These are phyloP conservation scores for Kazachstania sp. DNA, from an alignment of 1,139 yeast species.

Conservation along the genomic window DNA sequence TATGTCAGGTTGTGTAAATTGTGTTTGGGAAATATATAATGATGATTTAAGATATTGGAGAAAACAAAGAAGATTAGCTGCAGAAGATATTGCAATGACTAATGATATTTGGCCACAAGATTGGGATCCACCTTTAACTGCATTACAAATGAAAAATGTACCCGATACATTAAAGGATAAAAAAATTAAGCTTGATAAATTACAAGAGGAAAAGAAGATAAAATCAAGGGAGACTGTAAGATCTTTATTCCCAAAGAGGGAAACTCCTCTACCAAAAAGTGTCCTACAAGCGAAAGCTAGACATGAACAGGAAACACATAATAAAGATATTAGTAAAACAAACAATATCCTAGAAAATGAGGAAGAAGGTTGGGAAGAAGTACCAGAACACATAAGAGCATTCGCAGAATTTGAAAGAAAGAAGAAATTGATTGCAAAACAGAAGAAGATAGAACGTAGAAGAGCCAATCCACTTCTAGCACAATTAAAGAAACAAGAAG, in stretches of 20 bases:
- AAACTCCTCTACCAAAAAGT: constrained; percentile 28
- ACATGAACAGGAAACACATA: constrained; percentile 3
- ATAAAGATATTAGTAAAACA: no score
- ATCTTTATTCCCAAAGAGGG: constrained; percentile 28
- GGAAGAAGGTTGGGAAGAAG: constrained; percentile 52
- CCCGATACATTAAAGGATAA: constrained; percentile 29
- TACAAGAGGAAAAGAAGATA: constrained; percentile 14
- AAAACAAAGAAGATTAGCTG: constrained; percentile 51
- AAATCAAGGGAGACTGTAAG: constrained; percentile 12
- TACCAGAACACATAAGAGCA: constrained; percentile 68
- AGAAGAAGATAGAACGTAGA: constrained; percentile 3
- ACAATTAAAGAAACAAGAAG: background rate
- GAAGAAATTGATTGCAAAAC: constrained; percentile 33
- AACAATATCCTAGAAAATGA: constrained; percentile 11
- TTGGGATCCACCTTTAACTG: constrained; percentile 62
- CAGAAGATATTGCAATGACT: constrained; percentile 39
- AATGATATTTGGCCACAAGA: constrained; percentile 71
- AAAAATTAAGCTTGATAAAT: constrained; percentile 17
- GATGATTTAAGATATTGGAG: constrained; percentile 87
- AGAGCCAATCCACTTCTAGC: background rate
- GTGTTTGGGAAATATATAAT: constrained; percentile 91
- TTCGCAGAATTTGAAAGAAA: constrained; percentile 77
- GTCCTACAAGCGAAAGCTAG: constrained; percentile 27
- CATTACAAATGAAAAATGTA: constrained; percentile 34
- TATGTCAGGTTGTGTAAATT: constrained; percentile 93